Base-by-base conservation (phyloP, 768 basidiomycete species). In the Boletus tomentosulus region DNA sequence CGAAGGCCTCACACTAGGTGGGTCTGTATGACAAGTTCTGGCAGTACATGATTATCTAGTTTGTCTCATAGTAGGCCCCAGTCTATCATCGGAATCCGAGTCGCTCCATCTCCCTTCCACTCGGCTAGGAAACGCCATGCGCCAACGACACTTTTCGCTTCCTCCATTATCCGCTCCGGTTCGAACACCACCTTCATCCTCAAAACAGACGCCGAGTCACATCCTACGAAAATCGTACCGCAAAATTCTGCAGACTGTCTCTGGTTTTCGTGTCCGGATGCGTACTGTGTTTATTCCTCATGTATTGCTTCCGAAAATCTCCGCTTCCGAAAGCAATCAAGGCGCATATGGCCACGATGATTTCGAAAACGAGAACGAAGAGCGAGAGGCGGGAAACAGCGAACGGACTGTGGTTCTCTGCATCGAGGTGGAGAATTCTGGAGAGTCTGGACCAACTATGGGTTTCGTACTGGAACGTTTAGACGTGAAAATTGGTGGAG, bases 271-370 rank as follows among this genome's bases (percentile, higher is more conserved):
- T 22, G 88, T 97, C 25, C 84, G 92, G 33, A 96, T 96, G 94
- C 81, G 92, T n/a, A 94, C 92, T 0, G 87, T 93, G 6, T 92
- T 94, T 58, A 85, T 95, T 11, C 94, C 94, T 0, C 86, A 91
- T 59, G 81, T 94, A 22, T 76, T 92, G 43, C 72, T 92, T 4
- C 82, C 84, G 2, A 78, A 78, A 53, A 55, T 50, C 16, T 45
- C 60, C 33, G 10, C 47, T 34, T 50, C 46, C 13, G 59, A 66
- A 12, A 66, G 66, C 4, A 54, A 65, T 4, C 75, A 75, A 6
- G 75, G 74, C 28, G 51, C 55, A 16, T 34, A 50, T 19, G 67
- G 70, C 27, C 61, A 50, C 34, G 53, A 64, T 38, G 71, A 72
- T 44, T 74, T 76, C n/a, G 78, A 78, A 48, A 78, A 81, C 39